These are phyloP conservation scores for Neurospora sublineolata DNA, from an alignment of 495 filamentous ascomycete genomes.

Conservation along the genomic window DNA sequence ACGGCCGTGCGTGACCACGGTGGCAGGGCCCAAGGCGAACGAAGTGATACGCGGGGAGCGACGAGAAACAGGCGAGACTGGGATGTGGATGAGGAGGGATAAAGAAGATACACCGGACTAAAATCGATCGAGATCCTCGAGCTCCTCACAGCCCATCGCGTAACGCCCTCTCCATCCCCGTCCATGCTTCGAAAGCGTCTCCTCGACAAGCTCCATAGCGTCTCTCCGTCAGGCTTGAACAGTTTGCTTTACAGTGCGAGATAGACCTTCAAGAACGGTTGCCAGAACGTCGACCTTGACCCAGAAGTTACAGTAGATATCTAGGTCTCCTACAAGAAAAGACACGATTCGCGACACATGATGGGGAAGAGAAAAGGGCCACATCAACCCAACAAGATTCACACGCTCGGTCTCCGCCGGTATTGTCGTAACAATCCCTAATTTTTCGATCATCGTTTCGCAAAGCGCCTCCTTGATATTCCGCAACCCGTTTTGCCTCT, in stretches of 20 bases:
- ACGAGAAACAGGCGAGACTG: neutral
- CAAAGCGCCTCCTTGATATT: neutral
- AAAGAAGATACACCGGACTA: neutral
- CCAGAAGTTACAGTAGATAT: neutral
- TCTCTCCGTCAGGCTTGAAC: neutral
- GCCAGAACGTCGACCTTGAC: neutral
- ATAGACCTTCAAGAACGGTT: neutral
- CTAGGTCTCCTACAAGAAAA: too few relatives aligned
- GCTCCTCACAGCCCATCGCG: neutral
- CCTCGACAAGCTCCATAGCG: neutral
- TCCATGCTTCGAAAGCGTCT: neutral
- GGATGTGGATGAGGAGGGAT: neutral
- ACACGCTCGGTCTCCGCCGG: neutral
- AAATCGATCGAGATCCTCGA: neutral
- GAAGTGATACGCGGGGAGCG: neutral
- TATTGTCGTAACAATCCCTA: too few relatives aligned
- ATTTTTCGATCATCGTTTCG: neutral
- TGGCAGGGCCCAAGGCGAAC: neutral
- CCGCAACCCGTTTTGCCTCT: neutral
- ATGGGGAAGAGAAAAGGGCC: neutral
- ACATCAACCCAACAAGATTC: fast-evolving
- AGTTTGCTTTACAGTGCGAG: neutral
- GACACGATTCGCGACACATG: too few relatives aligned
- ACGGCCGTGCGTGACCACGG: fast-evolving
- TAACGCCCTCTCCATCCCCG: neutral